These are phyloP conservation scores for Lentinus tigrinus DNA, from an alignment of 768 basidiomycete species.

Conservation along the genomic window DNA sequence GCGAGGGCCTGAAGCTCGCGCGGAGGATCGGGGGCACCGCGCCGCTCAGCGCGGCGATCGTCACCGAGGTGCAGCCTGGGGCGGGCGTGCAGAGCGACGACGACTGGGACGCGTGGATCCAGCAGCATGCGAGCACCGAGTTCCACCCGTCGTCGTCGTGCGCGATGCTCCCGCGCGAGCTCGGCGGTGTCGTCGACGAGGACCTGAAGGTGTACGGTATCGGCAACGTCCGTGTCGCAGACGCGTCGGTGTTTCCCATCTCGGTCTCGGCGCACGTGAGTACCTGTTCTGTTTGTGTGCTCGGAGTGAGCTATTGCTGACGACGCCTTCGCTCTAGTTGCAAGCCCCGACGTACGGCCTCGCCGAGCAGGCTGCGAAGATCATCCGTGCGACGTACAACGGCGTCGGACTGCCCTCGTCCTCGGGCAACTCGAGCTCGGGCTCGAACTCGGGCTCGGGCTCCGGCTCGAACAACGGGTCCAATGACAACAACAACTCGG, in stretches of 20 bases:
- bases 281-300: neutral
- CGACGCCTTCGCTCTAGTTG: constrained; percentile 6
- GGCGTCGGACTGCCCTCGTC: constrained; percentile 19
- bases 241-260: constrained; percentile 58
- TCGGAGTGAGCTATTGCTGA: neutral
- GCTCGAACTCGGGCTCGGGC: neutral
- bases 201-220: constrained; percentile 56
- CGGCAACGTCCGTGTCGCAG: constrained; percentile 56
- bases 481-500: neutral
- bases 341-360: constrained; percentile 40
- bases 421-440: too few species aligned
- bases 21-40: constrained; percentile 50
- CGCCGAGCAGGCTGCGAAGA: constrained; percentile 46
- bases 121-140: constrained; percentile 45
- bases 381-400: constrained; percentile 42
- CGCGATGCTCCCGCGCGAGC: constrained; percentile 52
- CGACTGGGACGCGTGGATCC: constrained; percentile 54
- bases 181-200: constrained; percentile 59
- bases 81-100: constrained; percentile 49
- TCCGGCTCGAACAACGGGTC: neutral
- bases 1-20: constrained; percentile 64
- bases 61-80: constrained; percentile 52
- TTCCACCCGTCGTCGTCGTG: constrained; percentile 60
- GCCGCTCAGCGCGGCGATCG: constrained; percentile 47
- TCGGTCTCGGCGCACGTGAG: constrained; percentile 47